Conservation (phyloP, 2,329 filamentous ascomycete species). For the Exophiala sideris region DNA sequence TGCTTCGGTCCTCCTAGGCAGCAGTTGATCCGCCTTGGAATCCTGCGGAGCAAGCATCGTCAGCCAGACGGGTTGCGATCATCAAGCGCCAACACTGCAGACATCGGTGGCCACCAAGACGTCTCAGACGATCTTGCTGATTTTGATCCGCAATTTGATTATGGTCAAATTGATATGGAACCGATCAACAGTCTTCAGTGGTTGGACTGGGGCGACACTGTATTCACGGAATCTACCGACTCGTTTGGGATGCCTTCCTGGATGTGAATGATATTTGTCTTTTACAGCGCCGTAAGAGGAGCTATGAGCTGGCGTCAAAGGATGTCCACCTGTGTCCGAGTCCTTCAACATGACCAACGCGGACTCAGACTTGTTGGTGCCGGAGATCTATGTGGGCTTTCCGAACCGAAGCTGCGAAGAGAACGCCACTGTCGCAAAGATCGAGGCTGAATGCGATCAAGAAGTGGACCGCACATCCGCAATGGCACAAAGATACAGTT, state of each 20-base stretch:
- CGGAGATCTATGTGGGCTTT: no score
- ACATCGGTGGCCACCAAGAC: neutral
- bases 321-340: neutral
- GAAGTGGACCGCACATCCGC: no score
- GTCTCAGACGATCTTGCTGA: neutral
- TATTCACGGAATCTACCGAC: neutral
- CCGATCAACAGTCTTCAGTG: neutral
- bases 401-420: no score
- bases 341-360: no score
- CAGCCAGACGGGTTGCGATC: neutral
- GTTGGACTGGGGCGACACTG: neutral
- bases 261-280: neutral
- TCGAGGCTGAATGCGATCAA: no score
- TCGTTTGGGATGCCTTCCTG: neutral
- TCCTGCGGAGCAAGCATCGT: neutral
- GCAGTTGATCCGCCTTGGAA: constrained; percentile 4
- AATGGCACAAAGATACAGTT: no score
- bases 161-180: neutral
- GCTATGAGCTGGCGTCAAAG: no score
- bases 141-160: neutral
- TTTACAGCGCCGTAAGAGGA: no score
- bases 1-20: constrained; percentile 4
- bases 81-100: neutral
- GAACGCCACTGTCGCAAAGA: no score
- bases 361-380: no score